Base-by-base conservation (phyloP, 2,329 filamentous ascomycete species). In the Pestalotiopsis sp. region DNA sequence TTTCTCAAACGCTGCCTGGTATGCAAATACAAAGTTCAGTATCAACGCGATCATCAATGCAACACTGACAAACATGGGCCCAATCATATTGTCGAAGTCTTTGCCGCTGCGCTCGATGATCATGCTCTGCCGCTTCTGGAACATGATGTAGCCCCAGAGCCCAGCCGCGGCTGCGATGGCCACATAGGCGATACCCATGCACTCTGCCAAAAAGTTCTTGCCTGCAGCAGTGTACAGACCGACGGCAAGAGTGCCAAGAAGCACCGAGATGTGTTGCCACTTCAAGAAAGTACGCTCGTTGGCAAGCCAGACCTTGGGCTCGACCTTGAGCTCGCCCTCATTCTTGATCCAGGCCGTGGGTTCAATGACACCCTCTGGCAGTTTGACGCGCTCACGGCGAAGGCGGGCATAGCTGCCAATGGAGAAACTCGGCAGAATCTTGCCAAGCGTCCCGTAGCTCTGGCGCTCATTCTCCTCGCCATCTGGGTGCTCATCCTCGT, bases 201-300 rank as follows among this genome's bases (percentile, higher is more conserved):
- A 83, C 74, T 93, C 87, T 0, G 94, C 94, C 39, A 97, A 80
- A n/a, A 85, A 84, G 79, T 97, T 93, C 73, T 91, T 84, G 6
- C 93, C 93, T 0, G 95, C 95, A 0, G 95, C 94, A 74, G 97
- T 95, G 82, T 95, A 98, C 36, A 99, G 83, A 25, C 92, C 93
- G 13, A 99, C 84, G 0, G 93, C 93, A 38, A 99, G 82, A 25
- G 91, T 91, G 49, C 94, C 95, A 27, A 99, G 90, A 14, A 99
- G 86, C 63, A 99, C 90, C 70, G 90, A 92, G 76, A 99, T 94
- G 79, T 98, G 95, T 84, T 98, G 93, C 96, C 96, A 99, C 81
- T 98, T 98, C 80, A 99, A 91, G 79, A 98, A 99, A 0, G 96
- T 99, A 70, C 96, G 92, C 82, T 99, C 95, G 81, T 99, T 99